Evolutionary conservation across 2,329 filamentous ascomycete species (phyloP).

Genomic region (Talaromyces sp.): DNA sequence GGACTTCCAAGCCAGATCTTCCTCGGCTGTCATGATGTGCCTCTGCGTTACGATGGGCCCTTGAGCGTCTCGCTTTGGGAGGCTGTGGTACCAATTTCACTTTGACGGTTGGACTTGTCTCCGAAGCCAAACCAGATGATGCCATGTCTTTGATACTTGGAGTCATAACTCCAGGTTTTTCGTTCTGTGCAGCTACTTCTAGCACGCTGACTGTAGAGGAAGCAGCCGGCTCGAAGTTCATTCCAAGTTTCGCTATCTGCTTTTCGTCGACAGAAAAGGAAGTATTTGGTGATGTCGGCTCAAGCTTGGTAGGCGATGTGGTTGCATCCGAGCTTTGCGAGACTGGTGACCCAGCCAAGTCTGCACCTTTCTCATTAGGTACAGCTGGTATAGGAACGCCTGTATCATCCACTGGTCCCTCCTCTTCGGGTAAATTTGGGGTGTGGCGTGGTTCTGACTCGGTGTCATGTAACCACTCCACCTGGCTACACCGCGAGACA

Average conservation of each 20-base stretch:
- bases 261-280: conserved; percentile 27
- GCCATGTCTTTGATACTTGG: conserved; percentile 60
- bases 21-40: conserved; percentile 34
- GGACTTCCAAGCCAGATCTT: conserved; percentile 26
- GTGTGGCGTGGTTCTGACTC: conserved; percentile 21
- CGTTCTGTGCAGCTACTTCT: conserved; percentile 75
- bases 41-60: conserved; percentile 36
- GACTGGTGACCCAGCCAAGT: conserved; percentile 30
- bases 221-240: conserved; percentile 67
- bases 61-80: conserved; percentile 45
- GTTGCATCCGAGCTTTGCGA: conserved; percentile 48
- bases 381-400: conserved; percentile 8
- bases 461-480: conserved; percentile 44
- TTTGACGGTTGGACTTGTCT: conserved; percentile 17
- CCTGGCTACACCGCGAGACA: conserved; percentile 46
- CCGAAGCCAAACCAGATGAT: background rate
- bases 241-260: conserved; percentile 54
- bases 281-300: conserved; percentile 31
- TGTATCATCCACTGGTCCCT: background rate
- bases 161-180: conserved; percentile 79
- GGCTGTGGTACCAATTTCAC: conserved; percentile 41
- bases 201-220: conserved; percentile 72
- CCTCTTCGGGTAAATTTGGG: conserved; percentile 12
- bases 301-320: conserved; percentile 39
- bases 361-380: conserved; percentile 40